phyloP scores from a whole-genome alignment of 139 green algal species.

The Chlorella ohadii region DNA sequence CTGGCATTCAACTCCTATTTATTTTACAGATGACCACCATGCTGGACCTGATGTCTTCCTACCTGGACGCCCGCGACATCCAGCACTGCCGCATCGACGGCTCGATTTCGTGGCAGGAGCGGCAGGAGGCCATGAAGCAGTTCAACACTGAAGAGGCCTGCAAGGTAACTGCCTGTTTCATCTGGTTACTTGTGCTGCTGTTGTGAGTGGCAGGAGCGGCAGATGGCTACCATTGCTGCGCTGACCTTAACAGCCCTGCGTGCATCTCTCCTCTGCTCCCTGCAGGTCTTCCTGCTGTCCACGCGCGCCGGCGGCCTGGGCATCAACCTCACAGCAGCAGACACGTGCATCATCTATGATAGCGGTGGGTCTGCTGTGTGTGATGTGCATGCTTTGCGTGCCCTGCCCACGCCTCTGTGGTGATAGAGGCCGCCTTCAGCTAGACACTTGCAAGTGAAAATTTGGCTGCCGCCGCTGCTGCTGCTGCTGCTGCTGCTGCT shows the following conservation, averaged over 20 bases:
- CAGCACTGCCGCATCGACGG: conserved; percentile 92
- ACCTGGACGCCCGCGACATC: conserved; percentile 86
- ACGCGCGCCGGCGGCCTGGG: conserved; percentile 96
- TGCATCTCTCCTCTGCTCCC: too few species aligned
- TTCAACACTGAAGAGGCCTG: conserved; percentile 88
- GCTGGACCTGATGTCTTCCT: conserved; percentile 96
- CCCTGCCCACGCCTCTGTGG: too few species aligned
- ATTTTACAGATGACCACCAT: conserved; percentile 95
- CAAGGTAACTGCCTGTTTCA: too few species aligned
- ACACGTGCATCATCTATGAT: conserved; percentile 98
- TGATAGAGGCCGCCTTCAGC: too few species aligned
- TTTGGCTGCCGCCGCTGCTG: too few species aligned
- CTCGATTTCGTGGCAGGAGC: conserved; percentile 72
- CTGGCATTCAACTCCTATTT: too few species aligned
- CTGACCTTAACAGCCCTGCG: too few species aligned
- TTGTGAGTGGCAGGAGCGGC: too few species aligned
- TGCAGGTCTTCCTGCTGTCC: conserved; percentile 90
- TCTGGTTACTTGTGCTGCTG: too few species aligned
- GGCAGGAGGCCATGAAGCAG: conserved; percentile 67
- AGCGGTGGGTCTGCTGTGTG: conserved; percentile 21
- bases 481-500: too few species aligned
- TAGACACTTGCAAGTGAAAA: too few species aligned
- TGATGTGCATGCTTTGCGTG: not conserved
- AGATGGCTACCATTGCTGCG: too few species aligned
- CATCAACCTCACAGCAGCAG: conserved; percentile 93